Percentiles rank a stretch among this genome's conserved stretches.
phyloP scores from a whole-genome alignment of 257 asterid species.

The Coffea eugenioides region DNA sequence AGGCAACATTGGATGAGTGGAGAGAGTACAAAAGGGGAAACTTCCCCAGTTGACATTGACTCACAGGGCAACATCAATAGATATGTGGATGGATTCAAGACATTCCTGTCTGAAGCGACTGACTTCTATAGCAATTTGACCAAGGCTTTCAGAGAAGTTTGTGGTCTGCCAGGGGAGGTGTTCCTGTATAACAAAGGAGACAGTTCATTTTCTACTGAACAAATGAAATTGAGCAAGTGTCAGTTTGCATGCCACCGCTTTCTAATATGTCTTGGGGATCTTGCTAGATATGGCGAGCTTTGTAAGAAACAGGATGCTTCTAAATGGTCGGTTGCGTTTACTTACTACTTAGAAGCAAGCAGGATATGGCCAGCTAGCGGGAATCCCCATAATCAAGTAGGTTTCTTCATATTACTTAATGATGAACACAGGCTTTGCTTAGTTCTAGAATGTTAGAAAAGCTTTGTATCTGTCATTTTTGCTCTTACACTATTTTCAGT shows the following conservation, averaged over 20 bases:
- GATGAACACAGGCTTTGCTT: background rate
- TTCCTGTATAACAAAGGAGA: conserved; percentile 29
- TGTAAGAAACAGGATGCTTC: conserved; percentile 48
- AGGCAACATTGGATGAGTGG: conserved; percentile 33
- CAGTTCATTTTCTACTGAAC: conserved; percentile 26
- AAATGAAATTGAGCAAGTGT: conserved; percentile 36
- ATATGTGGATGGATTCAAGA: conserved; percentile 50
- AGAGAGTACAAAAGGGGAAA: conserved; percentile 31
- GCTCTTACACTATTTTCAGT: background rate
- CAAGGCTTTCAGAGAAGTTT: conserved; percentile 37
- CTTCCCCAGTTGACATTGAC: conserved; percentile 27
- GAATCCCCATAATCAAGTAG: conserved; percentile 94
- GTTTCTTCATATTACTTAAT: background rate
- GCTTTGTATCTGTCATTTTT: background rate
- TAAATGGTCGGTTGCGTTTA: conserved; percentile 78
- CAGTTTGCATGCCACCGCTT: conserved; percentile 80
- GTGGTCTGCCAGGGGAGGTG: conserved; percentile 53
- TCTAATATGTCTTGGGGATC: conserved; percentile 83
- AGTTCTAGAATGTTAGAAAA: background rate
- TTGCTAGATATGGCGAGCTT: conserved; percentile 69
- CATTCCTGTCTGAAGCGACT: conserved; percentile 72
- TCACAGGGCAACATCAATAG: conserved; percentile 30
- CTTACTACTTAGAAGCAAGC: conserved; percentile 67
- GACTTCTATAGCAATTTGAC: conserved; percentile 58
- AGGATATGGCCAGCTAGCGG: conserved; percentile 81